Evolutionary conservation across 768 basidiomycete species (phyloP), one percentile per base, ranked within the genome.

Genomic region (Lentinula boryana): DNA sequence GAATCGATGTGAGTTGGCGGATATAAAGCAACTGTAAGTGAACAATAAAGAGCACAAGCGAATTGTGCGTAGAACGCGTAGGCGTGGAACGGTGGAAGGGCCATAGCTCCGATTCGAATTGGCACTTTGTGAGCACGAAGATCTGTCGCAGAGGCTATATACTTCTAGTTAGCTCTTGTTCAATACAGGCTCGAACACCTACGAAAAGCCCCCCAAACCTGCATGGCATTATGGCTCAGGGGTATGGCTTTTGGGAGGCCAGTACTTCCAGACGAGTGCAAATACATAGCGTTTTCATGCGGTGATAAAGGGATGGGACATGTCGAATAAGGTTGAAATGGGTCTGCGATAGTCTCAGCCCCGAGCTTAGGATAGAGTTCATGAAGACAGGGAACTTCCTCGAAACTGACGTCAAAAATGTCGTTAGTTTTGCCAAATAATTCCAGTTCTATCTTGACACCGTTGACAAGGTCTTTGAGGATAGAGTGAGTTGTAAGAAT

Each of bases 191-290:
- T 40, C 10, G 16, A 38, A 12, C 16, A 38, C 53, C 4, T 38
- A 54, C 53, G 18, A 36, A 54, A 40, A 13, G 32, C 33, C 4
- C 65, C 67, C 70, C 69, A 75, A 7, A 71, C 66, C 2, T 65
- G 41, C 4, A 62, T 53, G 6, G 61, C 66, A 1, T 62, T 46
- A 48, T 71, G 55, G 2, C 67, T 74, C 41, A 70, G 66, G 1
- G 69, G 64, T 41, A 78, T 72, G 1, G 76, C 66, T 53, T 75
- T 76, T 0, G 76, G 75, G 23, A 73, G 70, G 1, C 76, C 75
- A 0, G 77, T 75, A 48, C 77, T 76, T 12, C 76, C 76, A 0
- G 78, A 77, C 0, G 78, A 79, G 56, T 78, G 75, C 2, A 76
- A 57, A 58, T 70, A 72, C 33, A 67, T 58, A n/a, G 65, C 38